Evolutionary conservation across 2,329 filamentous ascomycete species (phyloP).

Genomic region (Coniosporium tulheliwenetii): DNA sequence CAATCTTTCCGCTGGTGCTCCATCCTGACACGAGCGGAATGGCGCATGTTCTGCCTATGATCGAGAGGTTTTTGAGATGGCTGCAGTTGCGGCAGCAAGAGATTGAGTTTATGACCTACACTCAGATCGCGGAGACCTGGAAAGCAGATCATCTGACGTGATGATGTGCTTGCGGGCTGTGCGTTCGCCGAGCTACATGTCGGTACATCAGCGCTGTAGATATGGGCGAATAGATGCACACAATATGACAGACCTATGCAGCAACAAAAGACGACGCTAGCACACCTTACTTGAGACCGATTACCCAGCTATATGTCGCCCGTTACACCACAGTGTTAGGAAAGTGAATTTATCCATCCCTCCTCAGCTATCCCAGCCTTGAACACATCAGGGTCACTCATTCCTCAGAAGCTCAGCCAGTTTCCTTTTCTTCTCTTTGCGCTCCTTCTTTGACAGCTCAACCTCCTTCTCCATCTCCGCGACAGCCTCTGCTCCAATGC

Average conservation of each 20-base stretch:
- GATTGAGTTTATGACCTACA: slow-evolving; percentile 30
- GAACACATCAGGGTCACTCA: too few species aligned
- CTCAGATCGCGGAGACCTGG: slow-evolving; percentile 26
- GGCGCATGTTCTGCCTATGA: slow-evolving; percentile 44
- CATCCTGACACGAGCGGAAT: slow-evolving; percentile 45
- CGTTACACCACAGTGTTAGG: too few species aligned
- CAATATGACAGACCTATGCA: too few species aligned
- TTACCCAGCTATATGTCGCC: too few species aligned
- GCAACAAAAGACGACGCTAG: too few species aligned
- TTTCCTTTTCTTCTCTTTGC: slow-evolving; percentile 6
- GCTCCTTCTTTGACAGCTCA: slow-evolving; percentile 5
- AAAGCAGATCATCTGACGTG: slow-evolving; percentile 1
- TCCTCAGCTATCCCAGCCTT: too few species aligned
- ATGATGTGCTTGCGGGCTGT: too few species aligned
- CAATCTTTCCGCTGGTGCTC: slow-evolving; percentile 36
- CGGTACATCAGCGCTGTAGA: too few species aligned
- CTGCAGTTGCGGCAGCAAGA: slow-evolving; percentile 27
- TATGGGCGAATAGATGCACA: too few species aligned
- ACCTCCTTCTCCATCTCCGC: slow-evolving; percentile 6
- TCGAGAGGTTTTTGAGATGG: slow-evolving; percentile 36
- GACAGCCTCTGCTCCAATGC: slow-evolving; percentile 7
- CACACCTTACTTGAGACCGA: too few species aligned
- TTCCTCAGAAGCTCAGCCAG: background rate
- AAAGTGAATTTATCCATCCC: too few species aligned
- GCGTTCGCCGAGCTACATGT: too few species aligned